phyloP scores from a whole-genome alignment of 1,284 basidiomycete genomes.

The Puccinia hordei region DNA sequence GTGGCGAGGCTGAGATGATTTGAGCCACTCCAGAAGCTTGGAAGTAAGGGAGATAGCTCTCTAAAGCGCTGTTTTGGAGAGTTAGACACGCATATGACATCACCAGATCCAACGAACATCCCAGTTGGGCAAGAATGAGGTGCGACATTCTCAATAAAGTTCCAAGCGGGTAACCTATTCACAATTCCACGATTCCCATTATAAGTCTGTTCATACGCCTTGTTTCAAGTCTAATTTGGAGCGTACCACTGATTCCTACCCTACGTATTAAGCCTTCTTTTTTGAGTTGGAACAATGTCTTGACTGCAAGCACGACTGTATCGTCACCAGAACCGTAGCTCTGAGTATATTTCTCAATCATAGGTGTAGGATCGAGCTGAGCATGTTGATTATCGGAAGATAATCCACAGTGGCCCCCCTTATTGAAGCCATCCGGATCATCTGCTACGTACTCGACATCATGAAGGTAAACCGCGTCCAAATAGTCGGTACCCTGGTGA shows the following conservation, averaged over 20 bases:
- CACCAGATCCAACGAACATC: slow-evolving; percentile 73
- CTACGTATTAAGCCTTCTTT: slow-evolving; percentile 74
- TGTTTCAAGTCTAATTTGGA: neutral
- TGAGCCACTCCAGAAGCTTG: slow-evolving; percentile 66
- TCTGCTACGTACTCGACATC: slow-evolving; percentile 85
- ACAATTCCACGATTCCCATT: neutral
- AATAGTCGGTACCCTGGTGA: slow-evolving; percentile 11
- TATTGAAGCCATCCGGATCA: slow-evolving; percentile 61
- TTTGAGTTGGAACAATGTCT: slow-evolving; percentile 73
- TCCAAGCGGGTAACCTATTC: slow-evolving; percentile 72
- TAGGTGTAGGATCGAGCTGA: neutral
- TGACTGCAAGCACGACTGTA: slow-evolving; percentile 72
- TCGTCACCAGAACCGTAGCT: slow-evolving; percentile 78
- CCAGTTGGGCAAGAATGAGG: slow-evolving; percentile 68
- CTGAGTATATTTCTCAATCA: slow-evolving; percentile 66
- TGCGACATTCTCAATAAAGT: slow-evolving; percentile 79
- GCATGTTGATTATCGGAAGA: slow-evolving; percentile 21
- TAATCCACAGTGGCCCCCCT: slow-evolving; percentile 53
- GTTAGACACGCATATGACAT: slow-evolving; percentile 85
- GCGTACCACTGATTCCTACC: slow-evolving; percentile 80
- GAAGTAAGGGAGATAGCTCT: slow-evolving; percentile 68
- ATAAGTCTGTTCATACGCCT: slow-evolving; percentile 62
- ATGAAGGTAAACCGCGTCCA: slow-evolving; percentile 68
- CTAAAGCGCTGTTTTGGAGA: slow-evolving; percentile 74
- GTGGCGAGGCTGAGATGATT: slow-evolving; percentile 80